Conservation (phyloP, 768 basidiomycete species). For the Podaxis sp. region DNA sequence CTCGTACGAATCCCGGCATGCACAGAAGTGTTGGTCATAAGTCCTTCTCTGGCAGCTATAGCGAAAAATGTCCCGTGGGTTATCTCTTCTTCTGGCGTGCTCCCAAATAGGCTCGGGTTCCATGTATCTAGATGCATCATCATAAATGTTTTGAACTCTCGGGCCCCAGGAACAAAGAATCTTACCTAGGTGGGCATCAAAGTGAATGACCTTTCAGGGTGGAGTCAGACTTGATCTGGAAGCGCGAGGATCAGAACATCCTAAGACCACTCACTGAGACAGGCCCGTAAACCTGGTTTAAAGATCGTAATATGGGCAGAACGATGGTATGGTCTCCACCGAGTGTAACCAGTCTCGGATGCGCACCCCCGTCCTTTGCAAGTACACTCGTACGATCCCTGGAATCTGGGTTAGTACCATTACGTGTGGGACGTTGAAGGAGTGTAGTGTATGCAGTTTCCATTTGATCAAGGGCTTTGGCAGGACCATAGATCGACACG, state of each 20-base stretch:
- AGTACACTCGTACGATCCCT: background rate
- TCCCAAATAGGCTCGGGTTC: conserved; percentile 75
- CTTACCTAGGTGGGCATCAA: conserved; percentile 71
- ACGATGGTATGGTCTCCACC: conserved; percentile 90
- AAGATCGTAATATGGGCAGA: conserved; percentile 58
- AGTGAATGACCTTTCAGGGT: conserved; percentile 62
- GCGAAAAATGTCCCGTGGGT: conserved; percentile 93
- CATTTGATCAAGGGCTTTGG: conserved; percentile 65
- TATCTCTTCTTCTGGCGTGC: conserved; percentile 69
- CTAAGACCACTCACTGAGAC: conserved; percentile 46
- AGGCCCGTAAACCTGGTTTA: conserved; percentile 74
- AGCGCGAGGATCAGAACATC: background rate
- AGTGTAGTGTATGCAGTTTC: conserved; percentile 58
- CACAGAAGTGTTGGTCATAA: conserved; percentile 47
- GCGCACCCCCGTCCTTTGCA: conserved; percentile 48
- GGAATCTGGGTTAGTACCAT: background rate
- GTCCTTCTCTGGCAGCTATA: conserved; percentile 80
- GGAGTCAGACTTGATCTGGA: background rate
- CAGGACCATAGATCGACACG: conserved; percentile 54
- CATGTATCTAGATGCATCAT: conserved; percentile 54
- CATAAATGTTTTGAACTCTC: conserved; percentile 1
- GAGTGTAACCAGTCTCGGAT: conserved; percentile 79
- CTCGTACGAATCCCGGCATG: conserved; percentile 88
- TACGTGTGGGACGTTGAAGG: background rate
- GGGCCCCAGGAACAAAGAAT: conserved; percentile 12